Evolutionary conservation across 257 asterid genomes (phyloP), one percentile per base, ranked within the genome.

Genomic region (Oldenlandia corymbosa): DNA sequence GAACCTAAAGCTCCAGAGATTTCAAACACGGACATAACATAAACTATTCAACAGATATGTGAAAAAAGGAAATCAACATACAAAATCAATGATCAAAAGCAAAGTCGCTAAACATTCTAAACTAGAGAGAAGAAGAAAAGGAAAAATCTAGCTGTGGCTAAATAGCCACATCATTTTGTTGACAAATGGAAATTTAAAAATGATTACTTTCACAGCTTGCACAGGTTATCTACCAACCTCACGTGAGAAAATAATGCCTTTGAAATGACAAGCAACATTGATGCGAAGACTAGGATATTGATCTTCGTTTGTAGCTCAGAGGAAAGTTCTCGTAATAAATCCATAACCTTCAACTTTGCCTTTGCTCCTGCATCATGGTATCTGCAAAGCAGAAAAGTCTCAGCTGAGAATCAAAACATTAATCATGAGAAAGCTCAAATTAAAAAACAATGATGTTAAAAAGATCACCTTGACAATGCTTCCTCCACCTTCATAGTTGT

Each of bases 161-260:
- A 55, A 23, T 50, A 20, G 5, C 17, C 1, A 7, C 11, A 17
- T 11, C 27, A 9, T 20, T 18, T 55, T 28, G 8, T 42, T 55
- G 23, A 47, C 32, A 64, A 39, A 21, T 17, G 28, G 45, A 18
- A 50, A 60, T 42, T 11, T 24, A 7, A 27, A 43, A 67, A 57
- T 24, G 47, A 13, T 18, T 13, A 55, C 58, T 47, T 70, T 37
- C 54, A 27, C 4, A 54, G 50, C 34, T 58, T 69, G 63, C 57
- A 27, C 1, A 21, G 42, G 53, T 46, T 63, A n/a, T 64, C 58
- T 51, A 67, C 94, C 67, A 62, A 84, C 99, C 97, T 89, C 68
- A 85, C 96, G 67, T 89, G 99, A 79, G 91, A 77, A 69, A 85
- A 85, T 63, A 93, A 81, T 76, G 99, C 89, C 80, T 90, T 93